Percentiles rank a stretch among this genome's conserved stretches.
phyloP scores from a whole-genome alignment of 371 early-diverging fungal species.

The Zopfochytrium polystomum region DNA sequence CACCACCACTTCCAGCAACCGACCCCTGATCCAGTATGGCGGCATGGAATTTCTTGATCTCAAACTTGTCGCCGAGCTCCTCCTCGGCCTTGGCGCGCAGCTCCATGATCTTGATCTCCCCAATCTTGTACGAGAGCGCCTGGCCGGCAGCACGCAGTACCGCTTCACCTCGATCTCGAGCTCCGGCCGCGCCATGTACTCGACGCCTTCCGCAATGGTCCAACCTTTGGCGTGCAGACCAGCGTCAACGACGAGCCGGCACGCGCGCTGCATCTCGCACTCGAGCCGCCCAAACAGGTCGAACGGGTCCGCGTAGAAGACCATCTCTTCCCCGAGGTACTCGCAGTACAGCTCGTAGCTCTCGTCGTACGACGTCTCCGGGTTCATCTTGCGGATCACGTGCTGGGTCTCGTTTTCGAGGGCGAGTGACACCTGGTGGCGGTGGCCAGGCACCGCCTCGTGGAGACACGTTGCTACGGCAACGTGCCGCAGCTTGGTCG shows the following conservation, averaged over 20 bases:
- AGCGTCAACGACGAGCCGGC: no score
- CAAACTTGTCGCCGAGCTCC: constrained; percentile 35
- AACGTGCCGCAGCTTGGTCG: no score
- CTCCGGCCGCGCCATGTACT: constrained; percentile 33
- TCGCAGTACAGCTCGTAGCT: constrained; percentile 47
- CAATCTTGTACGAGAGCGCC: constrained; percentile 44
- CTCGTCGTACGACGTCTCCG: no score
- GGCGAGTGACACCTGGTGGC: constrained; percentile 16
- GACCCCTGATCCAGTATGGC: constrained; percentile 25
- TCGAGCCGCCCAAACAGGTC: constrained; percentile 40
- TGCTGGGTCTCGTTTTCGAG: no score
- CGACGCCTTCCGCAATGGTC: constrained; percentile 34
- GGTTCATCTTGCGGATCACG: no score
- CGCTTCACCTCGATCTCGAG: constrained; percentile 35
- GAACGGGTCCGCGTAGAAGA: constrained; percentile 38
- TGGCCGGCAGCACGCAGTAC: constrained; percentile 45
- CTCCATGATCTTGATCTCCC: constrained; percentile 43
- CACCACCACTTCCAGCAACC: constrained; percentile 27
- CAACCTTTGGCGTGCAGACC: constrained; percentile 43
- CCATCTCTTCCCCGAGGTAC: constrained; percentile 45
- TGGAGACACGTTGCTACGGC: constrained; percentile 36
- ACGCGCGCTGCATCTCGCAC: constrained; percentile 43
- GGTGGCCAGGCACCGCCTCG: constrained; percentile 49
- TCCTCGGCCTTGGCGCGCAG: constrained; percentile 30
- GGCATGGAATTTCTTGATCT: constrained; percentile 36